A percentile compares a stretch with the other conserved stretches of the same genome.
Evolutionary conservation across 108 stramenopile species (phyloP).

Genomic region (Nannochloropsis gaditana): DNA sequence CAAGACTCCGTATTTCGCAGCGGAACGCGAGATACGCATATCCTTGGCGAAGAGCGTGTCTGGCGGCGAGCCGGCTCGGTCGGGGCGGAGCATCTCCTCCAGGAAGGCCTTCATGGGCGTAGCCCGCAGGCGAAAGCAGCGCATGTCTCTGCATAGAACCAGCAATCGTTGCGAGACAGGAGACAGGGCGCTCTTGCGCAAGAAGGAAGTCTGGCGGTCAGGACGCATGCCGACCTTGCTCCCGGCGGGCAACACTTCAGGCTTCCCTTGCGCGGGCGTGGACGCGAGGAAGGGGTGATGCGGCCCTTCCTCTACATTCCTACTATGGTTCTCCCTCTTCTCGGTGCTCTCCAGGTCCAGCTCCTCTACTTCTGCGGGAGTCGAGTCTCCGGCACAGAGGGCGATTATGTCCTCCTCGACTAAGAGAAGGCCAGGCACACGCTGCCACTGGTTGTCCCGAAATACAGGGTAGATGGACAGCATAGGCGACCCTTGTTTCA

Average conservation of each 20-base stretch:
- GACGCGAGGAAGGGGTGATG: background rate
- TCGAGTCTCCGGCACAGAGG: conserved; percentile 46
- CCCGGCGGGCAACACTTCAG: background rate
- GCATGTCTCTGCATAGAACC: conserved; percentile 50
- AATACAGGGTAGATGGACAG: conserved; percentile 45
- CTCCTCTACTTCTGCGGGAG: conserved; percentile 42
- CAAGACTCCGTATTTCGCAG: background rate
- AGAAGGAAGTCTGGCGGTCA: conserved; percentile 31
- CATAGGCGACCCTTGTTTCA: conserved; percentile 37
- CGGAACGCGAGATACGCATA: background rate
- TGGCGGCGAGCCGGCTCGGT: background rate
- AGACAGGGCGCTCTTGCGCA: conserved; percentile 38
- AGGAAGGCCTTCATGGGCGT: conserved; percentile 39
- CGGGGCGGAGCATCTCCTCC: conserved; percentile 26
- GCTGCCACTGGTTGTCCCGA: conserved; percentile 44
- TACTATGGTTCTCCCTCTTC: background rate
- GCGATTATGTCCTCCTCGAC: conserved; percentile 49
- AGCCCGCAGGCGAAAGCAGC: conserved; percentile 44
- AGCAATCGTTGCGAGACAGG: conserved; percentile 40
- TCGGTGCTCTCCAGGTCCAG: conserved; percentile 31
- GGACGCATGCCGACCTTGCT: conserved; percentile 26
- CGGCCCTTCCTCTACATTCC: background rate
- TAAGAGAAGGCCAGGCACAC: conserved; percentile 42
- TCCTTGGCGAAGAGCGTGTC: conserved; percentile 17
- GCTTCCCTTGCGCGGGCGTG: background rate